Percentiles rank a stretch among this genome's conserved stretches.
These are phyloP conservation scores for Lasiosphaeria miniovina DNA, from an alignment of 495 filamentous ascomycete genomes.

Conservation along the genomic window DNA sequence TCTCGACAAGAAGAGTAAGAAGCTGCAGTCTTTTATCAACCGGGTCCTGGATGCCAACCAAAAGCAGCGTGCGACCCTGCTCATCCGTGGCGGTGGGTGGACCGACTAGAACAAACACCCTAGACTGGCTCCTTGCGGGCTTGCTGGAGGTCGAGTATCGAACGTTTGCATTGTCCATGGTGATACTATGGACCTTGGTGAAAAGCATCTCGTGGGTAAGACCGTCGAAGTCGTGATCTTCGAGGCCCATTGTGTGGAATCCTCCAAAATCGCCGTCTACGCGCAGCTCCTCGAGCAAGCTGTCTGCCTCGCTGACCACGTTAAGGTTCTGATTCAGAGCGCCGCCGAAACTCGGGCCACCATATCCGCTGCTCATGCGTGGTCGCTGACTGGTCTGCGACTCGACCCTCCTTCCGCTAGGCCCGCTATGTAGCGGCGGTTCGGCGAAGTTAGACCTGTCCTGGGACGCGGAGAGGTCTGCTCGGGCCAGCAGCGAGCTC, in stretches of 20 bases:
- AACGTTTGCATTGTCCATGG: constrained; percentile 59
- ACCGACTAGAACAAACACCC: constrained; percentile 63
- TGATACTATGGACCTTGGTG: constrained; percentile 67
- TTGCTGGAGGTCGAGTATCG: constrained; percentile 51
- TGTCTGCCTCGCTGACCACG: constrained; percentile 65
- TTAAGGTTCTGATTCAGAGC: constrained; percentile 36
- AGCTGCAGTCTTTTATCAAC: constrained; percentile 66
- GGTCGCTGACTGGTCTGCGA: constrained; percentile 70
- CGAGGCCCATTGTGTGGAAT: constrained; percentile 66
- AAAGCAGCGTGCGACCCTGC: constrained; percentile 48
- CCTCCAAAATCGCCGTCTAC: constrained; percentile 60
- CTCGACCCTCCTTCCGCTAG: constrained; percentile 55
- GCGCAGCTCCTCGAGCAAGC: constrained; percentile 66
- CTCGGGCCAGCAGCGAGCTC: constrained; percentile 87
- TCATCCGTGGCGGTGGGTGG: constrained; percentile 53
- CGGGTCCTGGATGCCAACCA: constrained; percentile 66
- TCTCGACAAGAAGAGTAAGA: constrained; percentile 55
- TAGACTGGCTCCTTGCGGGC: constrained; percentile 48
- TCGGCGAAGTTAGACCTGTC: constrained; percentile 74
- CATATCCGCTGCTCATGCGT: constrained; percentile 56
- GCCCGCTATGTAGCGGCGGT: constrained; percentile 50
- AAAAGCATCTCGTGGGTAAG: constrained; percentile 72
- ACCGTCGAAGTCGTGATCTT: constrained; percentile 64
- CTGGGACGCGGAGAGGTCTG: constrained; percentile 76
- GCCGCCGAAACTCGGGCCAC: constrained; percentile 33